Evolutionary conservation across 2,329 filamentous ascomycete genomes (phyloP), one percentile per base, ranked within the genome.

Genomic region (Apiospora aurea): DNA sequence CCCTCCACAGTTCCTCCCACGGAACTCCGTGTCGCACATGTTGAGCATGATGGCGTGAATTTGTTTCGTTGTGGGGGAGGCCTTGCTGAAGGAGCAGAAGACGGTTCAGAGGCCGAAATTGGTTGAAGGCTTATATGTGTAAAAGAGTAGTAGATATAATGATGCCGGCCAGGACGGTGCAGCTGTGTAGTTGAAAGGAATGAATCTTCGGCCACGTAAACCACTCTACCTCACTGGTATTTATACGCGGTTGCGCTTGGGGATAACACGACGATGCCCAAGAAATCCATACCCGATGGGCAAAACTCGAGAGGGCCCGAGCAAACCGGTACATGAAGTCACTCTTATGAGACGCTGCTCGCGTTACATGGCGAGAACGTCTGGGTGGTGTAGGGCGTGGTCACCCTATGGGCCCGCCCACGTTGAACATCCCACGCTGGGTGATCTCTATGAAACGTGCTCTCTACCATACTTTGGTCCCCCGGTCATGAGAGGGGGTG

Each of bases 371-470:
- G 57, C 18, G 57, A 64, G 57, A 64, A 21, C n/a, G 34, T 7
- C 34, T n/a, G 41, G 57, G 57, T 64, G 57, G 57, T 64, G 57
- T 64, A 64, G 57, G 57, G 57, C 34, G 57, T 41, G 57, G 21
- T 64, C 21, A 64, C 41, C 57, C 57, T 64, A 64, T 64, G 57
- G 57, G 57, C 34, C 57, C 57, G 57, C 57, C 34, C 57, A 18
- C 34, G 29, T 24, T 41, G 18, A 64, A 64, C 34, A 64, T 64
- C 57, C 57, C 57, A 64, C 57, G 57, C 3, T 24, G 57, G 57
- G 21, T n/a, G 34, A 41, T 41, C 34, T 64, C 34, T 64, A 64
- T 64, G 57, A 64, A 64, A 64, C 57, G 34, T 64, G 34, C 57
- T 41, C 57, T 64, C 57, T 64, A 64, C 57, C 57, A 38, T 8